A percentile compares a stretch with the other conserved stretches of the same genome.
Evolutionary conservation across 2,329 filamentous ascomycete genomes (phyloP).

Genomic region (Apiospora marii): DNA sequence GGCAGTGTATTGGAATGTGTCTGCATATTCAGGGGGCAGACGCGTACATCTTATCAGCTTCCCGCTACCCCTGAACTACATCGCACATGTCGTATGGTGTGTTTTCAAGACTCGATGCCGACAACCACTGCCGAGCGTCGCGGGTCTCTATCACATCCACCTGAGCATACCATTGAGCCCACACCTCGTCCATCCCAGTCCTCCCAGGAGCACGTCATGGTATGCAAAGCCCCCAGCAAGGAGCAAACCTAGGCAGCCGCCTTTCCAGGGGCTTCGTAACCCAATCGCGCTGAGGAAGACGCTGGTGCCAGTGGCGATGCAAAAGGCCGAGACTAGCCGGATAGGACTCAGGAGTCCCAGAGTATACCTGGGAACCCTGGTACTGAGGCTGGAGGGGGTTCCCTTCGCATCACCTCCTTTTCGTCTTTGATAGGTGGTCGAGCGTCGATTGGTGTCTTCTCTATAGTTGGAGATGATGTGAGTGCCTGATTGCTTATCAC

Average conservation of each 20-base stretch:
- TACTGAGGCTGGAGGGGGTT: neutral
- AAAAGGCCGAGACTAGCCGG: neutral
- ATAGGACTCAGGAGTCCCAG: neutral
- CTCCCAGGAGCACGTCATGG: neutral
- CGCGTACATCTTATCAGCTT: neutral
- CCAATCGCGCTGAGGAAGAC: neutral
- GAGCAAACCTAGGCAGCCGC: neutral
- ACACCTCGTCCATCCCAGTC: neutral
- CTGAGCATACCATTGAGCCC: neutral
- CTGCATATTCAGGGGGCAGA: neutral
- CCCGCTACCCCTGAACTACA: neutral
- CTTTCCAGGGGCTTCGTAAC: neutral
- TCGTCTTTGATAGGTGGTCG: neutral
- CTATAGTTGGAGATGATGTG: too few species aligned
- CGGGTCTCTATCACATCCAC: neutral
- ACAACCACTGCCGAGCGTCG: neutral
- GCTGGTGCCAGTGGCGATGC: neutral
- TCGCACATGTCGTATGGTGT: neutral
- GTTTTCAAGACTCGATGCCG: neutral
- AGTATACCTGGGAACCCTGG: neutral
- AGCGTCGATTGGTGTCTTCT: neutral
- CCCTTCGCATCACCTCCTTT: neutral
- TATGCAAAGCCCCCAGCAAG: neutral
- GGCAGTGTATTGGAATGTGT: neutral
- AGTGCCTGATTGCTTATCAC: neutral